Conservation (phyloP, 2,329 filamentous ascomycete species). For the Ustilaginoidea virens region DNA sequence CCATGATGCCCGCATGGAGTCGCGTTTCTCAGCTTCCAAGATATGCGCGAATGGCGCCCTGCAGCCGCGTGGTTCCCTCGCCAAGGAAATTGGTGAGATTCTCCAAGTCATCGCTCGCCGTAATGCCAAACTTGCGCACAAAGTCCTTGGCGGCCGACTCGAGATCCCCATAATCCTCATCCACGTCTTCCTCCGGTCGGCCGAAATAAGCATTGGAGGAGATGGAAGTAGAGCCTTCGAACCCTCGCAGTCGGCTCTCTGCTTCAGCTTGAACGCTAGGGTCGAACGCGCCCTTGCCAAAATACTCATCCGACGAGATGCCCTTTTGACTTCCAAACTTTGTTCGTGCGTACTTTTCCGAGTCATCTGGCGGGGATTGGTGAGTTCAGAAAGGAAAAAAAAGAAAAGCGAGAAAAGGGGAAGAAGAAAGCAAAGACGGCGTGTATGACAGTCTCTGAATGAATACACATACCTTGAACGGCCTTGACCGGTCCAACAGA, state of each 20-base stretch:
- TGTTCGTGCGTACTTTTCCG: conserved; percentile 65
- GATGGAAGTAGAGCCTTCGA: conserved; percentile 83
- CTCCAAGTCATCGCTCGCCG: conserved; percentile 88
- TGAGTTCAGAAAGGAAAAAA: too few relatives aligned
- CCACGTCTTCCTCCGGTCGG: conserved; percentile 67
- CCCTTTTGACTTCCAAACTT: conserved; percentile 91
- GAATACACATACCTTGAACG: conserved; percentile 41
- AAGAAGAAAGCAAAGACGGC: too few relatives aligned
- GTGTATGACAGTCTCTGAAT: background rate
- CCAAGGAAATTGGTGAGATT: conserved; percentile 72
- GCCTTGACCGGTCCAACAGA: conserved; percentile 64
- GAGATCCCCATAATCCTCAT: conserved; percentile 76
- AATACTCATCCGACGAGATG: conserved; percentile 97
- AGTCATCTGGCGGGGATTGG: conserved; percentile 41
- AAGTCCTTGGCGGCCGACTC: conserved; percentile 94
- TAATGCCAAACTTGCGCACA: conserved; percentile 86
- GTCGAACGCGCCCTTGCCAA: conserved; percentile 80
- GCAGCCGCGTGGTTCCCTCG: conserved; percentile 70
- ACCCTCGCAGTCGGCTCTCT: conserved; percentile 74
- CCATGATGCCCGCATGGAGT: background rate
- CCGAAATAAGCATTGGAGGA: conserved; percentile 98
- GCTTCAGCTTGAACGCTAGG: conserved; percentile 69
- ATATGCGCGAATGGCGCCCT: conserved; percentile 56
- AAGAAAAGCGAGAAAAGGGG: too few relatives aligned
- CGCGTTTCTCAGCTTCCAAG: conserved; percentile 34